Percentiles rank a stretch among this genome's conserved stretches.
Evolutionary conservation across 345 rosid genomes (phyloP).

Genomic region (Gossypium stocksii): DNA sequence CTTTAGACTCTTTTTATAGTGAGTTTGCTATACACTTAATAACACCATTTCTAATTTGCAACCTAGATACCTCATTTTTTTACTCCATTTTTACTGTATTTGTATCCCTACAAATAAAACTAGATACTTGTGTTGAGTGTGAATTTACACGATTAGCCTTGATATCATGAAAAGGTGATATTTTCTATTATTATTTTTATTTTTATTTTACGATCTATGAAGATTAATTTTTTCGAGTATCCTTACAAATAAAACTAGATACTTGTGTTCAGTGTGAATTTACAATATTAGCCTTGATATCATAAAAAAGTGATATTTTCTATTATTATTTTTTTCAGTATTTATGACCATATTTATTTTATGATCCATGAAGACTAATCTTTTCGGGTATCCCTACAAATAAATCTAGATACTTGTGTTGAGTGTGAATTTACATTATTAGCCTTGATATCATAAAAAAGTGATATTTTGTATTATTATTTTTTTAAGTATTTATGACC

Average conservation of each 20-base stretch:
- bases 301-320: too few relatives aligned
- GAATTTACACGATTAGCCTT: neutral
- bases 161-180: too few relatives aligned
- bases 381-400: slow-evolving; percentile 2
- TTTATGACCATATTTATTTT: too few relatives aligned
- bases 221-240: neutral
- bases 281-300: neutral
- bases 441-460: too few relatives aligned
- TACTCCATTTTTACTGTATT: neutral
- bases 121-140: neutral
- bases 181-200: too few relatives aligned
- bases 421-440: neutral
- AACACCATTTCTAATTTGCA: neutral
- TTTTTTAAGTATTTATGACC: too few relatives aligned
- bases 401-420: neutral
- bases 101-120: slow-evolving; percentile 13
- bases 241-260: slow-evolving; percentile 9
- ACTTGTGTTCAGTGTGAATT: neutral
- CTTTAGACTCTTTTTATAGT: slow-evolving; percentile 55
- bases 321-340: too few relatives aligned
- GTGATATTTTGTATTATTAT: too few relatives aligned
- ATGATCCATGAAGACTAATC: too few relatives aligned
- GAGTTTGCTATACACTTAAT: neutral
- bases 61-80: neutral
- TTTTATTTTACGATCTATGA: too few relatives aligned